These are phyloP conservation scores for Chaetomium strumarium DNA, from an alignment of 2,329 filamentous ascomycete species.

Conservation along the genomic window DNA sequence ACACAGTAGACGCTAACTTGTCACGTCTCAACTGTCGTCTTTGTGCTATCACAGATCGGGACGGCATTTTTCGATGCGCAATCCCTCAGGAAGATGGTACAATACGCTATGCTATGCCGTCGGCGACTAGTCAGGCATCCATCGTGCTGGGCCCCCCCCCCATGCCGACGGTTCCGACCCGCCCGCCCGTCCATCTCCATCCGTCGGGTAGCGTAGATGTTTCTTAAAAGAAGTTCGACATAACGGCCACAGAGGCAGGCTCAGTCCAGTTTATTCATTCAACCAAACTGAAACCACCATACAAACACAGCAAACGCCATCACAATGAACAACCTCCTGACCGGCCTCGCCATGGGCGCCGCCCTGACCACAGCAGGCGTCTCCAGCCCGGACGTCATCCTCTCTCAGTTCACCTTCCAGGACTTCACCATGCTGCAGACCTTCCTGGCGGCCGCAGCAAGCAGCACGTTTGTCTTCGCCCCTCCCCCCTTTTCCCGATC, in stretches of 20 bases:
- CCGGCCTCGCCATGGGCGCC: constrained; percentile 56
- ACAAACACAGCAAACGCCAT: background rate
- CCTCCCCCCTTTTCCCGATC: too few relatives aligned
- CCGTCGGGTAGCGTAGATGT: too few relatives aligned
- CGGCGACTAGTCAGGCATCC: background rate
- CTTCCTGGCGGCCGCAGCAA: constrained; percentile 57
- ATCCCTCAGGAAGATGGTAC: constrained; percentile 11
- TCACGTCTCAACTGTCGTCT: constrained; percentile 3
- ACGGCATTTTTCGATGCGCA: constrained; percentile 2
- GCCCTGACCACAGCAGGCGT: constrained; percentile 56
- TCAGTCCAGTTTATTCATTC: too few relatives aligned
- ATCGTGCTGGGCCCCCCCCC: background rate
- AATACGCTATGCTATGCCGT: constrained; percentile 2
- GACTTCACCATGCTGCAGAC: constrained; percentile 62
- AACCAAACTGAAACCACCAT: too few relatives aligned
- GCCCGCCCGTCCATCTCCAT: background rate
- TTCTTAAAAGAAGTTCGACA: too few relatives aligned
- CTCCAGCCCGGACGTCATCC: constrained; percentile 53
- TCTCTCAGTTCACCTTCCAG: constrained; percentile 53
- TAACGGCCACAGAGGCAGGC: too few relatives aligned
- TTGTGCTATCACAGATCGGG: constrained; percentile 9
- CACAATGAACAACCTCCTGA: constrained; percentile 24
- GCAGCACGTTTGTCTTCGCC: constrained; percentile 47
- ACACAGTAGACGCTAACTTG: background rate
- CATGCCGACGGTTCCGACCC: background rate